Percentiles rank a stretch among this genome's conserved stretches.
These are phyloP conservation scores for Pezicula neosporulosa DNA, from an alignment of 2,329 filamentous ascomycete species.

Conservation along the genomic window DNA sequence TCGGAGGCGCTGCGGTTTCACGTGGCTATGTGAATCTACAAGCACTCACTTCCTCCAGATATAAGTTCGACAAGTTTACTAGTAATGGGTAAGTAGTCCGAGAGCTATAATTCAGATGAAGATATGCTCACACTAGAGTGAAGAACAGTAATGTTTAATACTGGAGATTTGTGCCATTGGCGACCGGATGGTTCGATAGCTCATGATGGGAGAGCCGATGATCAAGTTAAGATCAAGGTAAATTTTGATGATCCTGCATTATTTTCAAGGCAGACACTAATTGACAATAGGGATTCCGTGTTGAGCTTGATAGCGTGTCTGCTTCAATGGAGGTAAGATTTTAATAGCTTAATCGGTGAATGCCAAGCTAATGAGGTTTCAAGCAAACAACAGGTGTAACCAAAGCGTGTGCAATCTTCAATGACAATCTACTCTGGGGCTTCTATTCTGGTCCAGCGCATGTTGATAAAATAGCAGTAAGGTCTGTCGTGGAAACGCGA, in stretches of 20 bases:
- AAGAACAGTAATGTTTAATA: slow-evolving; percentile 53
- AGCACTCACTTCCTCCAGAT: slow-evolving; percentile 43
- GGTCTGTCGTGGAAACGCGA: slow-evolving; percentile 16
- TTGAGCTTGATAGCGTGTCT: slow-evolving; percentile 57
- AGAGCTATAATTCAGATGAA: background rate
- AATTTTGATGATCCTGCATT: background rate
- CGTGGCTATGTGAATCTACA: slow-evolving; percentile 31
- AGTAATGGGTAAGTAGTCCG: slow-evolving; percentile 42
- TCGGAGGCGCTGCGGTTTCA: slow-evolving; percentile 34
- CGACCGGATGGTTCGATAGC: slow-evolving; percentile 48
- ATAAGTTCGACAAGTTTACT: slow-evolving; percentile 46
- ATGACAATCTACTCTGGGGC: slow-evolving; percentile 45
- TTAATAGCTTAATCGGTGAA: background rate
- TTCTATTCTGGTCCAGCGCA: slow-evolving; percentile 37
- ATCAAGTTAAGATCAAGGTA: slow-evolving; percentile 59
- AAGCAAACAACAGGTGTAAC: slow-evolving; percentile 34
- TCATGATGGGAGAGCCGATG: slow-evolving; percentile 54
- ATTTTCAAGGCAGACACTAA: background rate
- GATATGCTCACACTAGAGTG: background rate
- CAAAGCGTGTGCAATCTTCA: slow-evolving; percentile 43
- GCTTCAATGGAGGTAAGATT: slow-evolving; percentile 42
- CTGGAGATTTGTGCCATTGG: slow-evolving; percentile 56
- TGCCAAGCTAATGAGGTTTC: background rate
- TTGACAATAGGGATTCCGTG: slow-evolving; percentile 46
- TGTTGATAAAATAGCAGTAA: slow-evolving; percentile 26